phyloP scores from a whole-genome alignment of 2,329 filamentous ascomycete species.

The Ophiocordyceps camponoti-rufipedis region DNA sequence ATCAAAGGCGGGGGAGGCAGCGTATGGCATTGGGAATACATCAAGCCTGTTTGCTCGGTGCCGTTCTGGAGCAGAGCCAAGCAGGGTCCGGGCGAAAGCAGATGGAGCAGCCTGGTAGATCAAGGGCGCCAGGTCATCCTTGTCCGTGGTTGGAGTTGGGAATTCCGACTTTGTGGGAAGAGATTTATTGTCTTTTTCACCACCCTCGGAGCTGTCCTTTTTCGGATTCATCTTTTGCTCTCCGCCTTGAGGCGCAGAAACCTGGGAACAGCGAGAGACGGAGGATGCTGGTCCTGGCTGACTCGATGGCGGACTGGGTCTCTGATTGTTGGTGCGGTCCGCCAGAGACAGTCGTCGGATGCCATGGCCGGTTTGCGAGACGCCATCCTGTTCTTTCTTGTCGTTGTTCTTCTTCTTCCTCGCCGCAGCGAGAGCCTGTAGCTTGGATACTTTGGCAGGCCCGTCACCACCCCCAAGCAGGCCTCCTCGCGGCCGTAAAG shows the following conservation, averaged over 20 bases:
- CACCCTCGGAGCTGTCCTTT: not conserved
- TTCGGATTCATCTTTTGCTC: not conserved
- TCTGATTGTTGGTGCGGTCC: slow-evolving; percentile 12
- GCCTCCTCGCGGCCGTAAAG: slow-evolving; percentile 36
- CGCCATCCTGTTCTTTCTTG: slow-evolving; percentile 20
- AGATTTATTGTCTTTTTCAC: not conserved
- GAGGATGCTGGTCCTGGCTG: not conserved
- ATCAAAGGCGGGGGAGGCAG: slow-evolving; percentile 28
- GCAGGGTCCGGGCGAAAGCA: slow-evolving; percentile 35
- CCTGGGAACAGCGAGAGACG: not conserved
- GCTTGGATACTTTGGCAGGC: slow-evolving; percentile 63
- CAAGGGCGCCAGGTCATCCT: slow-evolving; percentile 3
- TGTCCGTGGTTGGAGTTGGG: not conserved
- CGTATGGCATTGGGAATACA: slow-evolving; percentile 28
- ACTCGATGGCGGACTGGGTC: slow-evolving; percentile 1
- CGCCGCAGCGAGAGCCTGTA: slow-evolving; percentile 76
- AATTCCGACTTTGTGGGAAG: not conserved
- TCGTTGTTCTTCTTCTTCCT: slow-evolving; percentile 67
- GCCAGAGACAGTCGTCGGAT: slow-evolving; percentile 14
- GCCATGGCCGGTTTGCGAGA: slow-evolving; percentile 9
- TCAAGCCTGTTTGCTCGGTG: slow-evolving; percentile 11
- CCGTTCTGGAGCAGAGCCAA: slow-evolving; percentile 21
- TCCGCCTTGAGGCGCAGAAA: not conserved
- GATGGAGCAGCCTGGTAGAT: slow-evolving; percentile 22
- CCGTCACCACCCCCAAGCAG: slow-evolving; percentile 59